These are phyloP conservation scores for Cyclotella cryptica DNA, from an alignment of 108 stramenopile species.

Conservation along the genomic window DNA sequence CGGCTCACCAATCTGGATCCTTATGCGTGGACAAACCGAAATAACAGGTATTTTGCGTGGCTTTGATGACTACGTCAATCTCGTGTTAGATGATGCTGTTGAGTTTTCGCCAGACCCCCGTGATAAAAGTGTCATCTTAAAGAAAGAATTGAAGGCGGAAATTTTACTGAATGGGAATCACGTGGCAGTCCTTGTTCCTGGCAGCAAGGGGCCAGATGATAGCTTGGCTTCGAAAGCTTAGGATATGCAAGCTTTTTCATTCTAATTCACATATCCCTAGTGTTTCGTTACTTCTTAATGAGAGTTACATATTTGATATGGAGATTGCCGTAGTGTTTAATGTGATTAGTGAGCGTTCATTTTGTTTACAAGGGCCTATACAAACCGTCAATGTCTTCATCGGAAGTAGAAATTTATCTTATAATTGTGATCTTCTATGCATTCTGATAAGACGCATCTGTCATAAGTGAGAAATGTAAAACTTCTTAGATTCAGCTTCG, in stretches of 20 bases:
- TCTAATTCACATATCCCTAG: not conserved
- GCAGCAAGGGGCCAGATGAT: conserved; percentile 80
- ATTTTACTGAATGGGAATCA: conserved; percentile 93
- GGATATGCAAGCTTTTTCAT: not conserved
- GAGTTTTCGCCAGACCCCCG: conserved; percentile 85
- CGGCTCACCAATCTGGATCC: conserved; percentile 89
- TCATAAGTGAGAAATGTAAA: no score
- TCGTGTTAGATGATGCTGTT: conserved; percentile 89
- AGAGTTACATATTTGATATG: no score
- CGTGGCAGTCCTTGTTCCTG: conserved; percentile 86
- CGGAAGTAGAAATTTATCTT: no score
- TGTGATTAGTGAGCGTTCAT: no score
- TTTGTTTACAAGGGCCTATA: no score
- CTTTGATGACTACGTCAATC: conserved; percentile 92
- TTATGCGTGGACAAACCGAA: conserved; percentile 89
- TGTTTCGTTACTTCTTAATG: no score
- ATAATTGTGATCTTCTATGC: no score
- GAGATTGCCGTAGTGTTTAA: no score
- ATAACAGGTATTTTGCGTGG: conserved; percentile 83
- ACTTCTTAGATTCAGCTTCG: no score
- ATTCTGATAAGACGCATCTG: no score
- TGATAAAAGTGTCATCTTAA: conserved; percentile 66
- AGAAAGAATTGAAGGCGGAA: conserved; percentile 78
- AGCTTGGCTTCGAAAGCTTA: conserved; percentile 66
- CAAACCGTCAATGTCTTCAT: no score